Evolutionary conservation across 2,329 filamentous ascomycete genomes (phyloP).

Genomic region (Amylocarpus encephaloides): DNA sequence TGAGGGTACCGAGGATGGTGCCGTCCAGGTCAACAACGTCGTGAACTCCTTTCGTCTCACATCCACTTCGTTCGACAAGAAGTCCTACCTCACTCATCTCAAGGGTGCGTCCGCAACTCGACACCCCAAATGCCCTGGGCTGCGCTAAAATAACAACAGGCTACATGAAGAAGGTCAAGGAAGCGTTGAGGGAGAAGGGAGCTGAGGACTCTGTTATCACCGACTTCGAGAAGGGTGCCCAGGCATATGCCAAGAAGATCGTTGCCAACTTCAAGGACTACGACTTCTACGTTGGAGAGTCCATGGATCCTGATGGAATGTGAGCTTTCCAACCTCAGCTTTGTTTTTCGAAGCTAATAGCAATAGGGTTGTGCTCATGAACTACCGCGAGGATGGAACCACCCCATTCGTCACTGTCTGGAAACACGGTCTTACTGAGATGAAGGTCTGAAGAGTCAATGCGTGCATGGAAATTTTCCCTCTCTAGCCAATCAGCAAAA

Average conservation of each 20-base stretch:
- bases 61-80: slow-evolving; percentile 78
- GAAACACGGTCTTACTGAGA: slow-evolving; percentile 82
- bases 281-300: slow-evolving; percentile 89
- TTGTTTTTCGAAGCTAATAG: slow-evolving; percentile 10
- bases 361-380: slow-evolving; percentile 75
- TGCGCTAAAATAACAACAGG: slow-evolving; percentile 39
- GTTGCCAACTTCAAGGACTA: slow-evolving; percentile 87
- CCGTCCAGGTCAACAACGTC: slow-evolving; percentile 82
- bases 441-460: too few species aligned
- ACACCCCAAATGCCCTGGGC: slow-evolving; percentile 3
- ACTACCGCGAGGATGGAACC: slow-evolving; percentile 94
- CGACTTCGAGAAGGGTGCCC: slow-evolving; percentile 72
- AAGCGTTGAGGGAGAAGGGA: slow-evolving; percentile 55
- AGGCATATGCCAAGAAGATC: slow-evolving; percentile 70
- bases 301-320: slow-evolving; percentile 92
- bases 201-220: slow-evolving; percentile 61
- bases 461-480: too few species aligned
- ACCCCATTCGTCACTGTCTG: slow-evolving; percentile 87
- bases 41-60: slow-evolving; percentile 87
- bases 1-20: slow-evolving; percentile 64
- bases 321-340: slow-evolving; percentile 42
- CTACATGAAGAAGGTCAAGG: slow-evolving; percentile 90
- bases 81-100: slow-evolving; percentile 72
- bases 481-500: too few species aligned
- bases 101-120: slow-evolving; percentile 56